phyloP scores from a whole-genome alignment of 768 basidiomycete species.

The Suillus spraguei region DNA sequence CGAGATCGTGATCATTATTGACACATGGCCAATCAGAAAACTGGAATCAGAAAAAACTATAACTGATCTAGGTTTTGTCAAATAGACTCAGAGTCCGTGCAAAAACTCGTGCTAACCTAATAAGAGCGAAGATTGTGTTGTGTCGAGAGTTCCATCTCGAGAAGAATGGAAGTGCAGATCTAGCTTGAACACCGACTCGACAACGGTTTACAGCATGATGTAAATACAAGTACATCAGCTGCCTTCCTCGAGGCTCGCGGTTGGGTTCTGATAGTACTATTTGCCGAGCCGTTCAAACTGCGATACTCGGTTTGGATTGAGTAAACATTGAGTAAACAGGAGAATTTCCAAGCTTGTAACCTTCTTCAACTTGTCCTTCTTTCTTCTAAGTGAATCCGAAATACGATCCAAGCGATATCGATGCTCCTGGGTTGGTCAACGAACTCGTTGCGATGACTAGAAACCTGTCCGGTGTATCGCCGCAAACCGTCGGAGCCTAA shows the following conservation, averaged over 20 bases:
- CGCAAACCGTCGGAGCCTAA: neutral
- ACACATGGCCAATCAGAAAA: neutral
- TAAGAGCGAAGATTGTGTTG: neutral
- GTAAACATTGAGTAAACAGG: constrained; percentile 1
- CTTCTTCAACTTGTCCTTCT: neutral
- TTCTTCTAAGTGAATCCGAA: constrained; percentile 4
- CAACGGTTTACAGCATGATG: constrained; percentile 6
- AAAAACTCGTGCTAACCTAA: neutral
- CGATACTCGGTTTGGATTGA: constrained; percentile 3
- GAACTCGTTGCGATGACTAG: neutral
- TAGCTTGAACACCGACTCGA: neutral
- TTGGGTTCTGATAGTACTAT: neutral
- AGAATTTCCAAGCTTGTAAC: neutral
- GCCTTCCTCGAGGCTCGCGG: constrained; percentile 7
- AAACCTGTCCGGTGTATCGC: neutral
- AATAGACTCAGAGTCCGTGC: neutral
- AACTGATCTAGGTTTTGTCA: neutral
- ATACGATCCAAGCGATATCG: neutral
- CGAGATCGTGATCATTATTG: neutral
- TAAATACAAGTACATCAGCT: too few relatives aligned
- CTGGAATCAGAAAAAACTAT: neutral
- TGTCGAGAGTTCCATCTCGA: neutral
- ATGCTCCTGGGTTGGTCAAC: constrained; percentile 1
- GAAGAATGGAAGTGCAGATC: neutral
- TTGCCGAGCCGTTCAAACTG: constrained; percentile 3